Evolutionary conservation across 495 filamentous ascomycete genomes (phyloP), one percentile per base, ranked within the genome.

Genomic region (Talaromyces wortmannii): DNA sequence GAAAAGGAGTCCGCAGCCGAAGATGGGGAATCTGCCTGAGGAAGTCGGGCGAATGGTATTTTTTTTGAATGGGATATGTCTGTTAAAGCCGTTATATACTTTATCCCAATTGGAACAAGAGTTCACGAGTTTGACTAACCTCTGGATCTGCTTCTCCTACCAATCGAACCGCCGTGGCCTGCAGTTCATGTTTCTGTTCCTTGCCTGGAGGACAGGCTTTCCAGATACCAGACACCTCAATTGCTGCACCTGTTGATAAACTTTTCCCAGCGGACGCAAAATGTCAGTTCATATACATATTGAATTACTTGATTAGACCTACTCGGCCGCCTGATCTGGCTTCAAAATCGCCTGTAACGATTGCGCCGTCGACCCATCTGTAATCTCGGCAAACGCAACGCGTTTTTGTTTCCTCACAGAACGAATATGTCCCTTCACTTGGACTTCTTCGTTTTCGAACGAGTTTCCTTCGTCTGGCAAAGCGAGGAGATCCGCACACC

Each of bases 51-150:
- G 84, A 92, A 57, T 95, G 91, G 59, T 90, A 95, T 68, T 97
- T 96, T 69, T 95, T 95, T 67, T 96, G 92, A 44, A 97, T 82
- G 2, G 92, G 92, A 65, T 87, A 94, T 54, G 84, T 88, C 89
- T 97, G 66, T 49, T 15, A 10, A 30, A 5, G 2, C 17, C 7
- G 17, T 8, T 15, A n/a, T n/a, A 31, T 6, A 31, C 5, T 53
- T 42, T 42, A 44, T 29, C 17, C 30, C 48, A 50, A 31, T 5
- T 40, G 36, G 23, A 23, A 4, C 23, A 23, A 23, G 4, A 2
- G 36, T 8, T 40, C 8, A 13, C 13, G 5, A 13, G 13, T 40
- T 10, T 8, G 5, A 61, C 81, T 63, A 75, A 95, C 92, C 76
- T 86, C 82, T 57, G 90, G 74, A 69, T 96, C 86, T 45, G 90